Evolutionary conservation across 1,139 yeast species (phyloP).

Genomic region (Geotrichum phurueaensis): DNA sequence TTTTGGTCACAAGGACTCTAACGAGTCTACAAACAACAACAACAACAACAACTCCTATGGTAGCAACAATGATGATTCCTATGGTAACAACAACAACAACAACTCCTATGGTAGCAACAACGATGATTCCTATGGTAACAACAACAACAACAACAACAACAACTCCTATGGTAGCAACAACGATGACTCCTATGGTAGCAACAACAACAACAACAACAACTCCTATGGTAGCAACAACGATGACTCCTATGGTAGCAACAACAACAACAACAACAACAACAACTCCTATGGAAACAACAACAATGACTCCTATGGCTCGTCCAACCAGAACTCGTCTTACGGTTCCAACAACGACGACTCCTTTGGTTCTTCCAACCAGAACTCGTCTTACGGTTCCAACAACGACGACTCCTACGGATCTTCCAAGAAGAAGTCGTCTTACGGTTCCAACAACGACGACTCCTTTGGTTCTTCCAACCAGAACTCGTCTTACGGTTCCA

Average conservation of each 20-base stretch:
- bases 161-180: constrained; percentile 31
- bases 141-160: constrained; percentile 9
- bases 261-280: constrained; percentile 19
- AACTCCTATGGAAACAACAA: constrained; percentile 16
- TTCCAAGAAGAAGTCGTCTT: constrained; percentile 23
- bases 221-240: constrained; percentile 18
- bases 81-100: constrained; percentile 14
- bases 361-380: constrained; percentile 17
- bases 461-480: background rate
- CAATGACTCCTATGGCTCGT: background rate
- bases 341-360: constrained; percentile 3
- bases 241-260: constrained; percentile 21
- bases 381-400: constrained; percentile 30
- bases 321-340: constrained; percentile 20
- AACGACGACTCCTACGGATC: constrained; percentile 18
- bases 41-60: constrained; percentile 13
- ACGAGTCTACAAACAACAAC: constrained; percentile 8
- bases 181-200: constrained; percentile 9
- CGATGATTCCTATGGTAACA: constrained; percentile 19
- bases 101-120: constrained; percentile 15
- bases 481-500: constrained; percentile 21
- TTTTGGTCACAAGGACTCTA: constrained; percentile 10
- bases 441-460: constrained; percentile 6
- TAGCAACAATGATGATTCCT: constrained; percentile 15
- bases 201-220: constrained; percentile 20